Evolutionary conservation across 768 basidiomycete species (phyloP).

Genomic region (Erythrobasidium yunnanense): DNA sequence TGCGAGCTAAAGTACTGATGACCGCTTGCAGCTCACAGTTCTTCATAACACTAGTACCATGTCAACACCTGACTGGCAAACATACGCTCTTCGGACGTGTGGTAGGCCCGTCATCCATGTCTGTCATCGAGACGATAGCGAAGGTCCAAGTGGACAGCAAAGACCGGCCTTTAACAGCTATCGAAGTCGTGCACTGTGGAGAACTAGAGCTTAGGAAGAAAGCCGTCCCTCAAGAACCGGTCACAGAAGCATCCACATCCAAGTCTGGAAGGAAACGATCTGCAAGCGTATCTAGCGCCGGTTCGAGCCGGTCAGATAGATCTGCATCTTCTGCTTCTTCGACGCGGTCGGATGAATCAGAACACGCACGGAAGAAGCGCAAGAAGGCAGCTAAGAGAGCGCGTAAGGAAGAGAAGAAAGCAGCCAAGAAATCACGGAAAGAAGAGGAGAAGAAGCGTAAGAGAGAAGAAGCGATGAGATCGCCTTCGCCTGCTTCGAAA

Average conservation of each 20-base stretch:
- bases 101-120: slow-evolving; percentile 38
- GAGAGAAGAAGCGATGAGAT: slow-evolving; percentile 21
- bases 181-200: slow-evolving; percentile 65
- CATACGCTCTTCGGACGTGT: slow-evolving; percentile 44
- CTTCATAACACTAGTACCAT: slow-evolving; percentile 63
- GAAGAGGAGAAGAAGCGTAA: slow-evolving; percentile 38
- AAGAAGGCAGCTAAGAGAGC: not conserved
- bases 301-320: slow-evolving; percentile 30
- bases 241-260: not conserved
- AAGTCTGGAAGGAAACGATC: not conserved
- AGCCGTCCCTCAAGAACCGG: not conserved
- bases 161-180: slow-evolving; percentile 58
- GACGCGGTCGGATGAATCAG: not conserved
- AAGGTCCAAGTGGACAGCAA: slow-evolving; percentile 62
- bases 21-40: slow-evolving; percentile 69
- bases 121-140: slow-evolving; percentile 41
- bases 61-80: slow-evolving; percentile 56
- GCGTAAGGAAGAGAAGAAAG: slow-evolving; percentile 25
- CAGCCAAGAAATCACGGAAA: slow-evolving; percentile 23
- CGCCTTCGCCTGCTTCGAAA: slow-evolving; percentile 32
- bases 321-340: slow-evolving; percentile 18
- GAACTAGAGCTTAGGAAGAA: slow-evolving; percentile 51
- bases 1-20: too few species aligned
- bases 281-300: not conserved
- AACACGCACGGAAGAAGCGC: slow-evolving; percentile 6